Base-by-base conservation (phyloP, 139 green algal genomes). In the Picochlorum costavermella region DNA sequence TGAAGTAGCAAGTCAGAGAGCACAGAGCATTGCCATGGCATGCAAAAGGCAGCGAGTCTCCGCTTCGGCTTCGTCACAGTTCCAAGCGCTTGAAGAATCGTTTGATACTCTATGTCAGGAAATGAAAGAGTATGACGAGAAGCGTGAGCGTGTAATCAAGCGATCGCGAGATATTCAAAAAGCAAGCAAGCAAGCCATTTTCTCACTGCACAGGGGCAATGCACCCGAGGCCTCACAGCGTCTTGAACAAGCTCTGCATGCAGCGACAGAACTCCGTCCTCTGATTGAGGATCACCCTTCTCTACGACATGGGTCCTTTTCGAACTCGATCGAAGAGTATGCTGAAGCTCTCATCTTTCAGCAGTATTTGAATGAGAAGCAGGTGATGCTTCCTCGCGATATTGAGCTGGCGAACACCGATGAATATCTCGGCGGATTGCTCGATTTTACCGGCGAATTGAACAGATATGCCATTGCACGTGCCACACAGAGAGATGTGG, bases 371-470 rank as follows among this genome's bases (percentile, higher is more conserved):
- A 16, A 60, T 17, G 71, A 91, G 46, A 71, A 77, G 3, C 71
- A 78, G 3, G 73, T 95, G 1, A 43, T 81, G 2, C 37, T 53
- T 5, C 44, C 62, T 11, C 57, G 25, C 4, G 83, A 91, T 67
- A 37, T 95, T 40, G 49, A 75, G 13, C 65, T 88, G 11, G 71
- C 73, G 10, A 77, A 88, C 11, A 65, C 65, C 9, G 88, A 95
- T 23, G 88, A 95, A 78, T 88, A 83, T 62, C 65, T 92, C 45
- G 78, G 75, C 11, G 81, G 83, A 25, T 75, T 94, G 58, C 64
- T 94, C 37, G 85, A 94, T 77, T 88, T 94, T 63, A 88, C 81
- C 17, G 87, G 83, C 1, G 87, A 94, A 75, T 82, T 94, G 26
- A 87, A 87, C 68, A 62, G 87, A 11, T 87, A 81, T 48, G 73